Evolutionary conservation across 768 basidiomycete genomes (phyloP).

Genomic region (Mycena floridula): DNA sequence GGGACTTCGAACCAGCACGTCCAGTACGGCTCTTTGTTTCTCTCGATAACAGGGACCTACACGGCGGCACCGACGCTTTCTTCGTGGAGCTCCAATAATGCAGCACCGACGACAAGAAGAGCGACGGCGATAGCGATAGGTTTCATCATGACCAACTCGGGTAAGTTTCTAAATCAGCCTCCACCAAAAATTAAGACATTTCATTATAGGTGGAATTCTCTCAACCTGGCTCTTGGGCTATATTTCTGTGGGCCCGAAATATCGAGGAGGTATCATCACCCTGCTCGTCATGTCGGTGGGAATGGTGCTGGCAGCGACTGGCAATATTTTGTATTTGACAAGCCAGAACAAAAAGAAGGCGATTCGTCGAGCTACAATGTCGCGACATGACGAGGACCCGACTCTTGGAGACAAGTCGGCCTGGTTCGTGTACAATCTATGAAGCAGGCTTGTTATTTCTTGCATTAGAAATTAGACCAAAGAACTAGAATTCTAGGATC

Average conservation of each 20-base stretch:
- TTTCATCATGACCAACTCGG: constrained; percentile 25
- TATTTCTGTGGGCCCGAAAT: constrained; percentile 42
- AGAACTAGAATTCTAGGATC: no score
- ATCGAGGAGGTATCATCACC: constrained; percentile 39
- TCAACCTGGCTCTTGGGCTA: not conserved
- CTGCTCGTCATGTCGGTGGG: constrained; percentile 33
- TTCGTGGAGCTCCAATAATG: constrained; percentile 36
- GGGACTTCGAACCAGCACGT: constrained; percentile 25
- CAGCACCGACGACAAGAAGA: constrained; percentile 26
- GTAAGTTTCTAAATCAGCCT: constrained; percentile 25
- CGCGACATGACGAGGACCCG: constrained; percentile 13
- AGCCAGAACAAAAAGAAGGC: constrained; percentile 42
- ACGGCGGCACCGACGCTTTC: constrained; percentile 24
- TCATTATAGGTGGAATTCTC: not conserved
- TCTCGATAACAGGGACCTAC: constrained; percentile 26
- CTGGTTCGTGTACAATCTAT: constrained; percentile 28
- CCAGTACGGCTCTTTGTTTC: constrained; percentile 30
- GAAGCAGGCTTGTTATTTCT: no score
- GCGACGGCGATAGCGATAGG: constrained; percentile 29
- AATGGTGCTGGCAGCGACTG: constrained; percentile 28
- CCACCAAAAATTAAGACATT: no score
- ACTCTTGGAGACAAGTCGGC: constrained; percentile 24
- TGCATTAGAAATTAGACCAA: no score
- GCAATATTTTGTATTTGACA: constrained; percentile 35
- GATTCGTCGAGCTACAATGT: constrained; percentile 3